These are phyloP conservation scores for Globisporangium sylvaticum DNA, from an alignment of 352 stramenopile genomes.

Conservation along the genomic window DNA sequence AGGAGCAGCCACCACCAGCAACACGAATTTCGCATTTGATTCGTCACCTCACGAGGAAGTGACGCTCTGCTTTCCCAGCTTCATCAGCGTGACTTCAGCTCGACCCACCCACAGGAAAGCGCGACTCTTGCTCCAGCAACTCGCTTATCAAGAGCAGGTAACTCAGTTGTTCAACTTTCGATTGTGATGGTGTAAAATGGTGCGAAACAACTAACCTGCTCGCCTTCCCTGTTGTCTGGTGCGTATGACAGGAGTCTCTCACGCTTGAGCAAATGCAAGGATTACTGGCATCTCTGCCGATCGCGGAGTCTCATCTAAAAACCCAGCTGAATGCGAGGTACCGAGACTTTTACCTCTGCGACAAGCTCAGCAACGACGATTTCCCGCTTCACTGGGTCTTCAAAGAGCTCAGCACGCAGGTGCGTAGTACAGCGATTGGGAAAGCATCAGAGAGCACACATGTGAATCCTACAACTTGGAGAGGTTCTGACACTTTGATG, in stretches of 20 bases:
- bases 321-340: slow-evolving; percentile 27
- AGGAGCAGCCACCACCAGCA: not conserved
- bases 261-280: slow-evolving; percentile 8
- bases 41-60: not conserved
- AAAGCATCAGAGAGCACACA: not conserved
- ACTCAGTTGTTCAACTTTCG: not conserved
- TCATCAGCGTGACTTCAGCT: slow-evolving; percentile 19
- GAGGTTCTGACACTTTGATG: not conserved
- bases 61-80: slow-evolving; percentile 7
- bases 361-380: slow-evolving; percentile 8
- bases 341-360: slow-evolving; percentile 32
- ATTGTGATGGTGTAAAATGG: too few relatives aligned
- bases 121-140: slow-evolving; percentile 24
- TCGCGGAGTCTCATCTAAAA: not conserved
- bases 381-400: slow-evolving; percentile 38
- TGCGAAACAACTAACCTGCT: not conserved
- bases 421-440: slow-evolving; percentile 12
- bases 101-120: slow-evolving; percentile 22
- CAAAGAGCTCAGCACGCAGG: slow-evolving; percentile 56
- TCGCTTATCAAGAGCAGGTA: slow-evolving; percentile 18
- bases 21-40: slow-evolving; percentile 10
- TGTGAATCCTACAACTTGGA: not conserved
- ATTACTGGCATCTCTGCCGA: slow-evolving; percentile 2
- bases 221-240: not conserved
- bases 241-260: not conserved